These are phyloP conservation scores for Silene vulgaris DNA, from an alignment of 179 eudicot genomes.

Conservation along the genomic window DNA sequence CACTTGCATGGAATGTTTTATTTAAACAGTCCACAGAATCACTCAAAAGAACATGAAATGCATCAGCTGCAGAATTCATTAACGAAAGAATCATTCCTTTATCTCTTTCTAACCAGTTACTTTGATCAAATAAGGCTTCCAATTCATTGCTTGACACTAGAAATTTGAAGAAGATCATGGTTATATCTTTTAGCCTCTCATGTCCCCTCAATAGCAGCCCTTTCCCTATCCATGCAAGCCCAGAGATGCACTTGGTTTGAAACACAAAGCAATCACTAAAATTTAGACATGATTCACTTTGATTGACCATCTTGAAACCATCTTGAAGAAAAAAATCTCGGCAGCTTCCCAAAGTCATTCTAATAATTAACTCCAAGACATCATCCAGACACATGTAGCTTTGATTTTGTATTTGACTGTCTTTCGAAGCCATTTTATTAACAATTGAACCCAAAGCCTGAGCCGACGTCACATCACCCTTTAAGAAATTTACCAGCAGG, in stretches of 20 bases:
- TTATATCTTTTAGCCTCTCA: constrained; percentile 65
- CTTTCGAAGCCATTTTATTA: constrained; percentile 59
- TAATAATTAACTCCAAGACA: constrained; percentile 49
- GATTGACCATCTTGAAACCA: constrained; percentile 25
- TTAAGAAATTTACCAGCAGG: constrained; percentile 41
- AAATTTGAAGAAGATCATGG: constrained; percentile 54
- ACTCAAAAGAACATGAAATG: constrained; percentile 73
- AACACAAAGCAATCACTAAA: constrained; percentile 25
- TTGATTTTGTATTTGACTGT: constrained; percentile 28
- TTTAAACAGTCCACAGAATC: constrained; percentile 83
- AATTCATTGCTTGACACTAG: constrained; percentile 35
- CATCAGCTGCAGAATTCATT: constrained; percentile 69
- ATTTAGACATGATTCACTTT: constrained; percentile 25
- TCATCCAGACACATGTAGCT: constrained; percentile 46
- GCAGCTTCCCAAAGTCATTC: constrained; percentile 31
- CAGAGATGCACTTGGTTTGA: constrained; percentile 41
- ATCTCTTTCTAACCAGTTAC: constrained; percentile 25
- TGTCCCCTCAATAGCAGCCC: constrained; percentile 92
- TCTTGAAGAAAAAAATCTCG: constrained; percentile 26
- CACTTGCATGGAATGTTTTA: constrained; percentile 61
- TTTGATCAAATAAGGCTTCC: constrained; percentile 28
- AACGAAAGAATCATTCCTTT: constrained; percentile 32
- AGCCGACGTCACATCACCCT: constrained; percentile 72
- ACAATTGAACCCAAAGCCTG: constrained; percentile 90
- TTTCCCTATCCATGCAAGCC: constrained; percentile 93